These are phyloP conservation scores for Rhipidocladum racemiflorum DNA, from an alignment of 176 grass and related monocot species.

Conservation along the genomic window DNA sequence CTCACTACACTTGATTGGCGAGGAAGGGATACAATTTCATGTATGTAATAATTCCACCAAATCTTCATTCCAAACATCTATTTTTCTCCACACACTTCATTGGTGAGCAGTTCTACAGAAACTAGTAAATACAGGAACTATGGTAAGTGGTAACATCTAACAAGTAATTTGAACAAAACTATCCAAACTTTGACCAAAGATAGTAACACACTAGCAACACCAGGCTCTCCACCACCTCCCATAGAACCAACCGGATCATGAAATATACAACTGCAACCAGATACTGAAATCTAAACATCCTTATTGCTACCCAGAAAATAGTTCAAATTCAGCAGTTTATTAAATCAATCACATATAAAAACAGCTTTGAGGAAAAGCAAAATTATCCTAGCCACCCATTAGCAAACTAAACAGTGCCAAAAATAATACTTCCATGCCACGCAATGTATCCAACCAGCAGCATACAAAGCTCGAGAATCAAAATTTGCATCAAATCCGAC, in stretches of 20 bases:
- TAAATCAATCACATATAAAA: constrained; percentile 1
- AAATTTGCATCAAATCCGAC: neutral
- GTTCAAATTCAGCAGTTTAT: neutral
- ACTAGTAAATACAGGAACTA: neutral
- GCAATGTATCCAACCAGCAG: neutral
- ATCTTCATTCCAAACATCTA: neutral
- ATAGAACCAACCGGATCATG: constrained; percentile 3
- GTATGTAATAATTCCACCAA: neutral
- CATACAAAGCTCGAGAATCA: neutral
- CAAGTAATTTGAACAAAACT: neutral
- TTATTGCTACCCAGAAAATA: neutral
- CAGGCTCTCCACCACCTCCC: neutral
- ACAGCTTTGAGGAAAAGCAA: neutral
- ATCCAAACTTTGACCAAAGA: neutral
- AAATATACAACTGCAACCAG: neutral
- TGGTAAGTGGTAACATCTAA: neutral
- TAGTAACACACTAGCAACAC: neutral
- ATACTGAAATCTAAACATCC: neutral
- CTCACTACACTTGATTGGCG: neutral
- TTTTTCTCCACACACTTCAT: neutral
- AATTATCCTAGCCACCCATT: neutral
- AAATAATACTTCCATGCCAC: neutral
- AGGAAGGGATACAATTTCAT: neutral
- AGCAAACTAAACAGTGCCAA: neutral
- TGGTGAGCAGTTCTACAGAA: neutral